Base-by-base conservation (phyloP, 2,329 filamentous ascomycete species). In the Cytospora chrysosperma region DNA sequence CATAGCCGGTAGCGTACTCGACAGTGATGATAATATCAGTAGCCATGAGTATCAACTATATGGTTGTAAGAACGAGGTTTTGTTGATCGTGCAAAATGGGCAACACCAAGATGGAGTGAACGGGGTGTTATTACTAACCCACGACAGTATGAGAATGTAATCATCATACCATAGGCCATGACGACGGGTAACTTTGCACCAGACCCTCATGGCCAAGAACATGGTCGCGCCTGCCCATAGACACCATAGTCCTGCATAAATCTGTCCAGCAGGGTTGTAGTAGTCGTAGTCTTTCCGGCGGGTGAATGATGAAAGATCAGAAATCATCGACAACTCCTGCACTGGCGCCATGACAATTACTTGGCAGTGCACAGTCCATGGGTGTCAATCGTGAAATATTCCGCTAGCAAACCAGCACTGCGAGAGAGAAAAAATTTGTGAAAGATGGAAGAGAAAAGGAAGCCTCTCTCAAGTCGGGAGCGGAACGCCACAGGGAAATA, bases 1-100 rank as follows among this genome's bases (percentile, higher is more conserved):
- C 76, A 65, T 83, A 83, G 57, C 80, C 81, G 9, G 77, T 82
- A 8, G 77, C 79, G 62, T 79, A 83, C 63, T 83, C 73, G 55
- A 77, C 67, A 1, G 78, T 70, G 60, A 82, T 82, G 19, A 83
- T 68, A 55, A 70, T 76, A 65, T 83, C 76, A 69, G 79, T 82
- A 43, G 71, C 70, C n/a, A 79, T 70, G 4, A 81, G 73, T 4
- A 82, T 69, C 9, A 74, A 28, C 81, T 81, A 50, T 12, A 2
- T 17, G 9, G n/a, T 32, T 43, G 34, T 27, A 15, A 15, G 21
- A 53, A 21, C 28, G n/a, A 28, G 9, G 19, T 15, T 21, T 15
- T 10, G 21, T 3, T 13, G 37, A 24, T 26, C 19, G 17, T 27
- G n/a, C 40, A 7, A 6, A 26, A 12, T 24, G 3, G 15, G 9